A percentile compares a stretch with the other conserved stretches of the same genome.
Conservation (phyloP, 2,329 filamentous ascomycete genomes). For the Colletotrichum spaethianum region DNA sequence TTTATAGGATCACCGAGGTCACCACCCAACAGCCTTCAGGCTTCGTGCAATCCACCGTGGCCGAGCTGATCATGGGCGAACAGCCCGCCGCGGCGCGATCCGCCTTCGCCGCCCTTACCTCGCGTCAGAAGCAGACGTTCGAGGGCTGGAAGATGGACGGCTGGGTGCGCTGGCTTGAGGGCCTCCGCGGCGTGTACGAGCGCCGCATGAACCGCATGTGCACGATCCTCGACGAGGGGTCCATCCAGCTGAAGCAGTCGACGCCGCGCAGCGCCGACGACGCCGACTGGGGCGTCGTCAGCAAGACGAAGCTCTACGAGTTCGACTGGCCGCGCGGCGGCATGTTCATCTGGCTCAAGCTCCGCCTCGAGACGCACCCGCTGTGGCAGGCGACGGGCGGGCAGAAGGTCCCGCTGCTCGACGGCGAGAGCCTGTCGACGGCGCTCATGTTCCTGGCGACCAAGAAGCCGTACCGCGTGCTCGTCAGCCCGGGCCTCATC, state of each 20-base stretch:
- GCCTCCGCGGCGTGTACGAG: constrained; percentile 87
- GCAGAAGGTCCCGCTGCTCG: constrained; percentile 58
- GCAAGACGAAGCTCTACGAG: constrained; percentile 80
- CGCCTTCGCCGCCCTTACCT: constrained; percentile 59
- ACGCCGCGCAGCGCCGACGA: constrained; percentile 59
- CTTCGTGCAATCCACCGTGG: constrained; percentile 88
- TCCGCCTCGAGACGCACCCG: constrained; percentile 82
- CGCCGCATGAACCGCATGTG: constrained; percentile 88
- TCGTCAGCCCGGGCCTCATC: constrained; percentile 79
- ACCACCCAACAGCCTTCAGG: constrained; percentile 89
- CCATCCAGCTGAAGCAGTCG: constrained; percentile 76
- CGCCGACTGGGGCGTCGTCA: constrained; percentile 81
- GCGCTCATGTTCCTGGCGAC: constrained; percentile 82
- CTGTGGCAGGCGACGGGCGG: constrained; percentile 63
- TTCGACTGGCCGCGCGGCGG: constrained; percentile 88
- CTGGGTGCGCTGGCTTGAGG: constrained; percentile 93
- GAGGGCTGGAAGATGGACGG: constrained; percentile 83
- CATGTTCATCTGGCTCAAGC: constrained; percentile 91
- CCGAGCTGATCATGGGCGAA: constrained; percentile 82
- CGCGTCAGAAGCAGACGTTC: constrained; percentile 63
- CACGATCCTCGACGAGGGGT: constrained; percentile 77
- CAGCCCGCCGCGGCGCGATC: constrained; percentile 65
- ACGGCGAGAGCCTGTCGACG: constrained; percentile 68
- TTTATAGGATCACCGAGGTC: constrained; percentile 78
- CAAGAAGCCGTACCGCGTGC: constrained; percentile 76